phyloP scores from a whole-genome alignment of 1,284 basidiomycete genomes.

The Puccinia brachypodii region DNA sequence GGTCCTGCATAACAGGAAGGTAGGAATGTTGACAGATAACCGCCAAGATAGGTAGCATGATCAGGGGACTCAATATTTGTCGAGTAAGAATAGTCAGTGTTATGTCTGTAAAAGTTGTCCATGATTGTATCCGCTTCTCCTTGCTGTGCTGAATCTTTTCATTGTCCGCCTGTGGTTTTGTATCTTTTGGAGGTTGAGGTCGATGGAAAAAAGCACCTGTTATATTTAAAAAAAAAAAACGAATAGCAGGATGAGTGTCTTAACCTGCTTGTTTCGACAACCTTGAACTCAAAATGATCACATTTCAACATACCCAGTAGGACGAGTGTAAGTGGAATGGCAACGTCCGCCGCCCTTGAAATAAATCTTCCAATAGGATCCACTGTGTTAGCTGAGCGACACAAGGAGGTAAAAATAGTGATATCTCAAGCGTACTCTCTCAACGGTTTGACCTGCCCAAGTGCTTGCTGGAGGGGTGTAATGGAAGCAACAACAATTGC shows the following conservation, averaged over 20 bases:
- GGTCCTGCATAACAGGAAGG: background rate
- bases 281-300: background rate
- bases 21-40: background rate
- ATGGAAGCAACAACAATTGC: slow-evolving; percentile 59
- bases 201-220: slow-evolving; percentile 39
- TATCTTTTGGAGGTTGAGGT: background rate
- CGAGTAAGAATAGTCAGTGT: slow-evolving; percentile 40
- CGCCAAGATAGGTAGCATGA: slow-evolving; percentile 29
- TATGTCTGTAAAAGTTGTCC: slow-evolving; percentile 10
- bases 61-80: slow-evolving; percentile 25
- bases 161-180: background rate
- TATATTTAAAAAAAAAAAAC: background rate
- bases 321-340: slow-evolving; percentile 59
- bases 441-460: slow-evolving; percentile 57
- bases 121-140: slow-evolving; percentile 51
- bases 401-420: background rate
- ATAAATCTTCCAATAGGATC: slow-evolving; percentile 55
- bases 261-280: background rate
- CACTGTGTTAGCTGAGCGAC: background rate
- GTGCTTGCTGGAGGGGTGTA: slow-evolving; percentile 57
- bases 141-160: slow-evolving; percentile 17
- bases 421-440: slow-evolving; percentile 52
- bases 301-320: slow-evolving; percentile 55
- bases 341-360: slow-evolving; percentile 58
- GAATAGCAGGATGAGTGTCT: background rate